These are phyloP conservation scores for Candida peoriensis DNA, from an alignment of 805 yeast species.

Conservation along the genomic window DNA sequence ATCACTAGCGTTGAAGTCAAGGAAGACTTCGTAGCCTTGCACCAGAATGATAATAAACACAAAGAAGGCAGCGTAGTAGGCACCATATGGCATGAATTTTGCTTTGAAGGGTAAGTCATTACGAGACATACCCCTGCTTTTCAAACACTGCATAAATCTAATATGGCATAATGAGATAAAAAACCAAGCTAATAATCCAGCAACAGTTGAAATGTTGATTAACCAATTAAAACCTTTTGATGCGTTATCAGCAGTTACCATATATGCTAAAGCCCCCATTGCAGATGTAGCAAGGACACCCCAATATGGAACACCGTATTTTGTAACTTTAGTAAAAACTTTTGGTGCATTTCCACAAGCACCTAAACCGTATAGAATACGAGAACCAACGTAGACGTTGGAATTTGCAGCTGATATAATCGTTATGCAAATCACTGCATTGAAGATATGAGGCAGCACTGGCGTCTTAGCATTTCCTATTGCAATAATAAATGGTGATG, in stretches of 20 bases:
- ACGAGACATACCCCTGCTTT: constrained; percentile 58
- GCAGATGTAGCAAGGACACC: constrained; percentile 53
- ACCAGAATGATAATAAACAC: constrained; percentile 55
- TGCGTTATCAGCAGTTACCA: constrained; percentile 48
- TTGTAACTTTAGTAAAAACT: constrained; percentile 43
- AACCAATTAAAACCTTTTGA: constrained; percentile 64
- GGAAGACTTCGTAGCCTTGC: constrained; percentile 71
- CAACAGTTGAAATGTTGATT: constrained; percentile 66
- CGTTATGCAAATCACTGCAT: constrained; percentile 62
- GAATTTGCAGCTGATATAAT: constrained; percentile 76
- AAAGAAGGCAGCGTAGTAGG: constrained; percentile 56
- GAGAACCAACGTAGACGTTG: constrained; percentile 66
- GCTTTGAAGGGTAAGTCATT: constrained; percentile 74
- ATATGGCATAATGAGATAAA: constrained; percentile 65
- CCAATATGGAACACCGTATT: constrained; percentile 55
- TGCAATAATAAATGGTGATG: constrained; percentile 73
- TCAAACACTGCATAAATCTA: constrained; percentile 64
- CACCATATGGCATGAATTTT: constrained; percentile 56
- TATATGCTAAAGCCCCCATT: constrained; percentile 60
- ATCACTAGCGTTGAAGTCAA: constrained; percentile 38
- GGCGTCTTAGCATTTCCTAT: constrained; percentile 63
- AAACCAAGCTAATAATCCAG: constrained; percentile 72
- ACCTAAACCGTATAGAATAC: constrained; percentile 63
- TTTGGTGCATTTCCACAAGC: constrained; percentile 54
- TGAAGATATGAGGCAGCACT: constrained; percentile 63